Conservation (phyloP, 805 yeast species). For the Yarrowia hollandica region DNA sequence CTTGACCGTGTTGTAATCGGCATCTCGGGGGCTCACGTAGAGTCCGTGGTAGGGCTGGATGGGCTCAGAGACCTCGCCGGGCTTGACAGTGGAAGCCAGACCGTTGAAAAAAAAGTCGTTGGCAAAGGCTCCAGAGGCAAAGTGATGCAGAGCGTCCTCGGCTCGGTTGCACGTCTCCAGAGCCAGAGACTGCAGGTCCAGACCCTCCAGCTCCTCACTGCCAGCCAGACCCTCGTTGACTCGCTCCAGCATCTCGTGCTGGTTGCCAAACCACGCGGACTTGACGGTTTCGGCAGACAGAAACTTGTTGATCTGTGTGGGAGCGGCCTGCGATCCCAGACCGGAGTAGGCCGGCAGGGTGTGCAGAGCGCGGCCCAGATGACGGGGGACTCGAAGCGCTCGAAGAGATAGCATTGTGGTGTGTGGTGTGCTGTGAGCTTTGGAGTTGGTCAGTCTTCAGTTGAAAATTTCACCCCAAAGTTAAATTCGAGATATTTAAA, state of each 20-base stretch:
- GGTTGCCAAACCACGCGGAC: constrained; percentile 80
- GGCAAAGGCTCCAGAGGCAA: constrained; percentile 86
- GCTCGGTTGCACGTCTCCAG: constrained; percentile 31
- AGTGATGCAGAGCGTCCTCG: constrained; percentile 36
- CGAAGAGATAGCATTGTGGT: constrained; percentile 20
- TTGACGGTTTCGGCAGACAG: constrained; percentile 66
- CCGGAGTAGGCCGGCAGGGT: constrained; percentile 22
- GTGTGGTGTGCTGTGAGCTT: constrained; percentile 2
- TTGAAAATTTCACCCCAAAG: constrained; percentile 26
- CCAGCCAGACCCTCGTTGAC: constrained; percentile 36
- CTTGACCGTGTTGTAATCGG: constrained; percentile 30
- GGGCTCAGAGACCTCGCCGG: constrained; percentile 35
- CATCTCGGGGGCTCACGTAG: constrained; percentile 45
- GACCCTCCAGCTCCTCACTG: constrained; percentile 31
- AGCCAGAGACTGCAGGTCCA: constrained; percentile 32
- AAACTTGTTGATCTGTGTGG: constrained; percentile 53
- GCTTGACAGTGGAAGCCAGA: constrained; percentile 36
- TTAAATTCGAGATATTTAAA: background rate
- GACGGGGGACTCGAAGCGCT: constrained; percentile 9
- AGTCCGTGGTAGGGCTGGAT: constrained; percentile 29
- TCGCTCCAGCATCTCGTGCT: constrained; percentile 47
- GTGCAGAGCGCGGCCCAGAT: constrained; percentile 26
- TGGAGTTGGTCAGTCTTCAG: too few species aligned
- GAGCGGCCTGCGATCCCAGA: constrained; percentile 12
- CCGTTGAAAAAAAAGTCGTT: constrained; percentile 74